phyloP scores from a whole-genome alignment of 495 filamentous ascomycete genomes.

The Daldinia vernicosa region DNA sequence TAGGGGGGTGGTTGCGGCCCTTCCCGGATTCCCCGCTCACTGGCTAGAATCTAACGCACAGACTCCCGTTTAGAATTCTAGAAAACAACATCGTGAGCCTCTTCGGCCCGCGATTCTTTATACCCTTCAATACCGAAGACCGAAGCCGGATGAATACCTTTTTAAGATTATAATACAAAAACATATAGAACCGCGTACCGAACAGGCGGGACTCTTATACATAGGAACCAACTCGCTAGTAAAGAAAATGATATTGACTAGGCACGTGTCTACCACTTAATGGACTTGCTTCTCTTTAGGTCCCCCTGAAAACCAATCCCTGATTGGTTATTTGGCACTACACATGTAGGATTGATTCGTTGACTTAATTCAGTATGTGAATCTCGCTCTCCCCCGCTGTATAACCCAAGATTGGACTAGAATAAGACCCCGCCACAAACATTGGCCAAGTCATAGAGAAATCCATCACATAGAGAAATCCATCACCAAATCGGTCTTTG shows the following conservation, averaged over 20 bases:
- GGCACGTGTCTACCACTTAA: constrained; percentile 36
- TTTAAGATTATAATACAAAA: constrained; percentile 11
- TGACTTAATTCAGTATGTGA: constrained; percentile 50
- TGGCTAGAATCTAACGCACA: constrained; percentile 41
- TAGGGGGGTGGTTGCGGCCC: constrained; percentile 38
- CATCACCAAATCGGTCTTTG: constrained; percentile 21
- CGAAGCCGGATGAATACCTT: constrained; percentile 32
- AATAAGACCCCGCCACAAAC: constrained; percentile 24
- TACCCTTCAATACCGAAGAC: constrained; percentile 29
- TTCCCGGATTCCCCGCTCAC: constrained; percentile 39
- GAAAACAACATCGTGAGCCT: constrained; percentile 32
- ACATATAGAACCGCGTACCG: constrained; percentile 28
- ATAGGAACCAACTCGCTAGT: constrained; percentile 25
- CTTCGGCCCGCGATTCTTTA: constrained; percentile 15
- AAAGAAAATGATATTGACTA: constrained; percentile 11
- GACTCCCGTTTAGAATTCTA: constrained; percentile 39
- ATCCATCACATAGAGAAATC: constrained; percentile 2
- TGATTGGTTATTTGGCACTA: constrained; percentile 32
- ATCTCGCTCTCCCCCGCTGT: constrained; percentile 32
- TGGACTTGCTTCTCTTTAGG: constrained; percentile 23
- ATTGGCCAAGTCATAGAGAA: constrained; percentile 23
- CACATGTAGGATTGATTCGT: constrained; percentile 26
- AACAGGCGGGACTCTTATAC: constrained; percentile 37
- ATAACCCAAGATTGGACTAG: constrained; percentile 39
- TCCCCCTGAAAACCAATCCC: constrained; percentile 15